Conservation (phyloP, 2,329 filamentous ascomycete genomes). For the Xylariaceae sp. region DNA sequence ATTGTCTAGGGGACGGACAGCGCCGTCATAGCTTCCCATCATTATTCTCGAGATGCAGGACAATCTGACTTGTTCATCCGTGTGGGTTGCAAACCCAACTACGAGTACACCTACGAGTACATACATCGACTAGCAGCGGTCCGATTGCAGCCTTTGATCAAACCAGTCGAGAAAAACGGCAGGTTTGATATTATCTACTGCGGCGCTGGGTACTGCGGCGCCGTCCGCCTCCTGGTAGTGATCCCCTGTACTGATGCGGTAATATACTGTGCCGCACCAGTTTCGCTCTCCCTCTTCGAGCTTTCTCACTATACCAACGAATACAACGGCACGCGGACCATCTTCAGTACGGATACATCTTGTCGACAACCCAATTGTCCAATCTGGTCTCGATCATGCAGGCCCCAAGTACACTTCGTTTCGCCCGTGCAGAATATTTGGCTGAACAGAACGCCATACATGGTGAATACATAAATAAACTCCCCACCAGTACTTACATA, state of each 20-base stretch:
- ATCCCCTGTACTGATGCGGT: background rate
- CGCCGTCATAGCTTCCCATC: background rate
- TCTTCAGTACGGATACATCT: background rate
- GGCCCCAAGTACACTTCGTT: conserved; percentile 1
- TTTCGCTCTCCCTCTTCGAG: background rate
- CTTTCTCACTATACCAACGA: background rate
- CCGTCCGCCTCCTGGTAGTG: background rate
- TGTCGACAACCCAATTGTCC: background rate
- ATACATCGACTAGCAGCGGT: background rate
- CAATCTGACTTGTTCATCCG: background rate
- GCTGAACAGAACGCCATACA: background rate
- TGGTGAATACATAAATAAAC: conserved; percentile 5
- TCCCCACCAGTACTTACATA: background rate
- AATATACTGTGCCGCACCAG: background rate
- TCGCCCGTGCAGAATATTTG: background rate
- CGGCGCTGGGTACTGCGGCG: background rate
- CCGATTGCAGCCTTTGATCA: conserved; percentile 2
- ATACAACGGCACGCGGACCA: background rate
- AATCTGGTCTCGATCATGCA: background rate
- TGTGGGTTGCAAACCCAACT: background rate
- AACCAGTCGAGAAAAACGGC: background rate
- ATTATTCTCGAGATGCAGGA: conserved; percentile 4
- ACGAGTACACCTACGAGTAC: background rate
- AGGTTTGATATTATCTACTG: background rate
- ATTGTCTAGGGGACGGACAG: background rate